Evolutionary conservation across 148 eudicot species (phyloP), one percentile per base, ranked within the genome.

Genomic region (Euryodendron excelsum): DNA sequence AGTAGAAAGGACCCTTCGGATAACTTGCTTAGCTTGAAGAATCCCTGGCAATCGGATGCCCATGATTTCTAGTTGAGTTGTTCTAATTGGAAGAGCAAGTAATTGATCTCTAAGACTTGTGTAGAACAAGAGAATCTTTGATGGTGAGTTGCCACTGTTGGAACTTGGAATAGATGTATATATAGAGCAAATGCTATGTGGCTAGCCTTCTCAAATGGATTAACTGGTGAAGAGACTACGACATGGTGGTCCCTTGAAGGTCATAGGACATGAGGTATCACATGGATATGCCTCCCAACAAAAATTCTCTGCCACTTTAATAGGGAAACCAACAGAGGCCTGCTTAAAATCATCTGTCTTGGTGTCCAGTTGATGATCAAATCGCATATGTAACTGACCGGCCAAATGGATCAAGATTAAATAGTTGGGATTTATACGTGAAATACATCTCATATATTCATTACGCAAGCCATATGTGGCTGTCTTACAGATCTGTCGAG

Each of bases 261-360:
- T 5, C 69, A 64, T 64, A 33, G 9, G 68, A 4, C 69, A 64
- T 27, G 41, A 3, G 69, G 69, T 64, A 64, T 33, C 69, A 64
- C 69, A 64, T 64, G 69, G 69, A 13, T 34, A 64, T 64, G 69
- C 69, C 69, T 64, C 69, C 69, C 69, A 31, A 52, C 44, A 52
- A 21, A 52, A 72, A 67, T 7, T 31, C 37, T 28, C 27, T 41
- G 45, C 5, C 45, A 4, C 45, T 41, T 5, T 9, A 41, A n/a
- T n/a, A n/a, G n/a, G n/a, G n/a, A n/a, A n/a, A n/a, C n/a, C n/a
- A n/a, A n/a, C n/a, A n/a, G n/a, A 28, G 65, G 34, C 36, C 34
- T 63, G 23, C 50, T 20, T 11, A 66, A 18, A 8, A 39, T 39
- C 70, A 66, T 66, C 17, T 37, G 50, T 67, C 68, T 31, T n/a